Conservation (phyloP, 2,329 filamentous ascomycete species). For the Neonectria hederae region DNA sequence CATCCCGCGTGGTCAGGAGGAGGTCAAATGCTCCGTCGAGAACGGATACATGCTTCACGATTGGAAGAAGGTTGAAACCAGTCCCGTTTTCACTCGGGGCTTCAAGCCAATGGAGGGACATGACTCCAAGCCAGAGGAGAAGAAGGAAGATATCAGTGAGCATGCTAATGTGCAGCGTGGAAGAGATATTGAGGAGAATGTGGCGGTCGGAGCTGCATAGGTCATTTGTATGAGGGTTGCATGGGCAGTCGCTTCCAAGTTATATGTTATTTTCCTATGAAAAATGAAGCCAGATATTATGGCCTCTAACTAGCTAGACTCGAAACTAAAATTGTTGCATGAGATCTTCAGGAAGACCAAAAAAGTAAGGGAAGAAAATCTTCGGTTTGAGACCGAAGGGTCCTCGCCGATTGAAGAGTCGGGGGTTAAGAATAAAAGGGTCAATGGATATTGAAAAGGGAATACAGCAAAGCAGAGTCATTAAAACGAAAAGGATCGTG, state of each 20-base stretch:
- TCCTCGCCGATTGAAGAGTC: neutral
- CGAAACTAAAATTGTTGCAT: neutral
- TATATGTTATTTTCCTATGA: neutral
- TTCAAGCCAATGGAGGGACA: slow-evolving; percentile 39
- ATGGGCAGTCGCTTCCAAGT: neutral
- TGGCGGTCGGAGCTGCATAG: neutral
- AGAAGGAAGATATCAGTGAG: slow-evolving; percentile 3
- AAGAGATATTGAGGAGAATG: neutral
- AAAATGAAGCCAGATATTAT: neutral
- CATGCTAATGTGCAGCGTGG: neutral
- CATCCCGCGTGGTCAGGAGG: slow-evolving; percentile 35
- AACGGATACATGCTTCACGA: slow-evolving; percentile 38
- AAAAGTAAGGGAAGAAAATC: neutral
- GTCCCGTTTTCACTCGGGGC: slow-evolving; percentile 34
- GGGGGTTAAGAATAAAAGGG: neutral
- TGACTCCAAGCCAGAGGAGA: slow-evolving; percentile 12
- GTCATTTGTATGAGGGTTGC: neutral
- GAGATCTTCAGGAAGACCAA: neutral
- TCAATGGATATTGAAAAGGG: neutral
- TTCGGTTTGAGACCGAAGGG: neutral
- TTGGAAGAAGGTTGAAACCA: slow-evolving; percentile 34
- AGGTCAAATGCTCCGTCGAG: slow-evolving; percentile 37
- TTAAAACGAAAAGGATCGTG: neutral
- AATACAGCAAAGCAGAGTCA: neutral
- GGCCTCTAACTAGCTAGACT: neutral